A percentile compares a stretch with the other conserved stretches of the same genome.
Conservation (phyloP, 2,329 filamentous ascomycete genomes). For the Aspergillus pseudoglaucus region DNA sequence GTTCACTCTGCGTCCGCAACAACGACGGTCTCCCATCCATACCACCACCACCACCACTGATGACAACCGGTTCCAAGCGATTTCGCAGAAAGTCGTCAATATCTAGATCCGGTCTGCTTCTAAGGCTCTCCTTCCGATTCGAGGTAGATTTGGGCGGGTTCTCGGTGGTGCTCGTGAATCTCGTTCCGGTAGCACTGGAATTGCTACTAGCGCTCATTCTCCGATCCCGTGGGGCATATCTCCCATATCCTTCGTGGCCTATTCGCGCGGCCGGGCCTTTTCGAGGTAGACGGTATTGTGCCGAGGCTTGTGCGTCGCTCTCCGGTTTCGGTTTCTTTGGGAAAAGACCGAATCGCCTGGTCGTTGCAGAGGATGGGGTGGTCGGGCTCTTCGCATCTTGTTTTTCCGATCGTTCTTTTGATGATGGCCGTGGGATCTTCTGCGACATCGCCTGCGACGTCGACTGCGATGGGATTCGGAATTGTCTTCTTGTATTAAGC, state of each 20-base stretch:
- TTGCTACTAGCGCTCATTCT: slow-evolving; percentile 37
- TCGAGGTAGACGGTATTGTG: slow-evolving; percentile 53
- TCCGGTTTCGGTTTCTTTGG: slow-evolving; percentile 63
- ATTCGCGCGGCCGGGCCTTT: slow-evolving; percentile 89
- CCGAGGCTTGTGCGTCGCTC: slow-evolving; percentile 41
- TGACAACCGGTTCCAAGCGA: slow-evolving; percentile 45
- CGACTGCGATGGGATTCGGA: slow-evolving; percentile 25
- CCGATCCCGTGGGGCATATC: slow-evolving; percentile 40
- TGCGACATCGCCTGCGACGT: slow-evolving; percentile 25
- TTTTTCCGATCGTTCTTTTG: slow-evolving; percentile 21
- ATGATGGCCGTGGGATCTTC: slow-evolving; percentile 32
- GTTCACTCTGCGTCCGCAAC: slow-evolving; percentile 33
- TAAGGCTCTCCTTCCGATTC: slow-evolving; percentile 36
- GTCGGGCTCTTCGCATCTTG: slow-evolving; percentile 23
- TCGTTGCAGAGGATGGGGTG: slow-evolving; percentile 15
- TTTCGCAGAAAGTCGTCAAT: slow-evolving; percentile 45
- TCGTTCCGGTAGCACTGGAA: slow-evolving; percentile 27
- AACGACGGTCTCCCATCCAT: slow-evolving; percentile 22
- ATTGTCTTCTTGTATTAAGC: slow-evolving; percentile 26
- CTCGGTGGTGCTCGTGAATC: slow-evolving; percentile 35
- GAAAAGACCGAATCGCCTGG: slow-evolving; percentile 72
- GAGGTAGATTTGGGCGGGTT: slow-evolving; percentile 29
- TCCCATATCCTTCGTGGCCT: slow-evolving; percentile 66
- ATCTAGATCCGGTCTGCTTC: slow-evolving; percentile 35
- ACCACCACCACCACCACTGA: slow-evolving; percentile 39